Conservation (phyloP, 768 basidiomycete species). For the Sarcodon sp. region DNA sequence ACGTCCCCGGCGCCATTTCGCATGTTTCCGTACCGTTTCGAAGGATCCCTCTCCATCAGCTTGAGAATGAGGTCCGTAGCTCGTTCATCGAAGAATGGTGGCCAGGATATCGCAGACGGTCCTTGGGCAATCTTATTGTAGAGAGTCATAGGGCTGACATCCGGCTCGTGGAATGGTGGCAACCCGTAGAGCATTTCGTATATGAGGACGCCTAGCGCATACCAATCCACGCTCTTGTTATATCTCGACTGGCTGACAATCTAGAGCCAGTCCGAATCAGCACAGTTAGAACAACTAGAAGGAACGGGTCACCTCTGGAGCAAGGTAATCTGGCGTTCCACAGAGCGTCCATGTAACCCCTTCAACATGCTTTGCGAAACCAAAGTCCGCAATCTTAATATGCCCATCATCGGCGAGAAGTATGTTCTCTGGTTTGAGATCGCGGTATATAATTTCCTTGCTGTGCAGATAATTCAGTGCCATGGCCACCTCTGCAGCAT, state of each 20-base stretch:
- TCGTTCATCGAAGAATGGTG: constrained; percentile 50
- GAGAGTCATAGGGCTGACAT: constrained; percentile 72
- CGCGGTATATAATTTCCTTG: constrained; percentile 88
- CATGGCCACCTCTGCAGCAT: constrained; percentile 88
- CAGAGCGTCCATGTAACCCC: constrained; percentile 93
- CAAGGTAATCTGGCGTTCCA: constrained; percentile 92
- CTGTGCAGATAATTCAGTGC: constrained; percentile 85
- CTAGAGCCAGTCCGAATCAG: constrained; percentile 19
- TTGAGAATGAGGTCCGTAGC: constrained; percentile 86
- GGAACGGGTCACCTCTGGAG: constrained; percentile 59
- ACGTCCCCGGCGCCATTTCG: constrained; percentile 83
- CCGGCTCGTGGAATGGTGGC: constrained; percentile 87
- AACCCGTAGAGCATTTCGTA: constrained; percentile 97
- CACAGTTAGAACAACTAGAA: background rate
- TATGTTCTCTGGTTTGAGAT: constrained; percentile 96
- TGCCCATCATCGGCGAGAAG: constrained; percentile 90
- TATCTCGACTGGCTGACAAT: constrained; percentile 77
- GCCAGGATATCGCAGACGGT: constrained; percentile 67
- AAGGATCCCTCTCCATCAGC: constrained; percentile 82
- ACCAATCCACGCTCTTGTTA: constrained; percentile 98
- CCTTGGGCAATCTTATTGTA: constrained; percentile 88
- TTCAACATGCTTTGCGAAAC: constrained; percentile 84
- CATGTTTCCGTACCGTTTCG: constrained; percentile 83
- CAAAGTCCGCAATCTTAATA: constrained; percentile 95
- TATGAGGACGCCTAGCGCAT: constrained; percentile 91